Percentiles rank a stretch among this genome's conserved stretches.
phyloP scores from a whole-genome alignment of 2,329 filamentous ascomycete species.

The Chrysosporium queenslandicum region DNA sequence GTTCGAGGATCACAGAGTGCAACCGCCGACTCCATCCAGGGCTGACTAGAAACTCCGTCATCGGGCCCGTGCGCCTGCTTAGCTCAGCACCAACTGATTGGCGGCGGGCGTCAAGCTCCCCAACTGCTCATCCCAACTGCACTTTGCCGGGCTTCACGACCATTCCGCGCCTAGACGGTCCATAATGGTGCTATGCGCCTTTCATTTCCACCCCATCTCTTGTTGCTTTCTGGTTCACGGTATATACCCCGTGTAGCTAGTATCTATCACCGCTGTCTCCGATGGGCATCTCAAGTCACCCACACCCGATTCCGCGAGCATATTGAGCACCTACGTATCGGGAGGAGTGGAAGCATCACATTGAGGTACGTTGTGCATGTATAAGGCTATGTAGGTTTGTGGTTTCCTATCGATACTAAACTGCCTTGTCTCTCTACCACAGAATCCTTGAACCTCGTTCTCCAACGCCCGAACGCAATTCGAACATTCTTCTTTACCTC shows the following conservation, averaged over 20 bases:
- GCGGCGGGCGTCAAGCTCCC: no score
- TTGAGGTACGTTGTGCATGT: constrained; percentile 20
- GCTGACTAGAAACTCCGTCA: no score
- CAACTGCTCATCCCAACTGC: no score
- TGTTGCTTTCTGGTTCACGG: not conserved
- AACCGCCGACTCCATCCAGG: no score
- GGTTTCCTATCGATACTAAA: not conserved
- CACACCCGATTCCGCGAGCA: constrained; percentile 17
- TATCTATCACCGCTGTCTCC: not conserved
- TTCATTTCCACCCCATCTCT: not conserved
- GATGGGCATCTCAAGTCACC: constrained; percentile 7
- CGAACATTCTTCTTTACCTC: constrained; percentile 31
- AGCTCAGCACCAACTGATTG: no score
- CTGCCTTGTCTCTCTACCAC: not conserved
- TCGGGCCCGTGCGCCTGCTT: no score
- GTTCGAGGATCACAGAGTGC: no score
- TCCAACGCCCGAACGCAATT: not conserved
- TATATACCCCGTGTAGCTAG: not conserved
- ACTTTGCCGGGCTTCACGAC: no score
- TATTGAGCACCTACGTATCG: constrained; percentile 22
- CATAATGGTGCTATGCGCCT: constrained; percentile 23
- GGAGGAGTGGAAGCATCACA: constrained; percentile 24
- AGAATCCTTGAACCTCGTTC: constrained; percentile 10
- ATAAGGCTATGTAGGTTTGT: not conserved
- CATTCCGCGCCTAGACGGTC: not conserved